Percentiles rank a stretch among this genome's conserved stretches.
phyloP scores from a whole-genome alignment of 2,329 filamentous ascomycete species.

The Allantophomopsis lycopodina region DNA sequence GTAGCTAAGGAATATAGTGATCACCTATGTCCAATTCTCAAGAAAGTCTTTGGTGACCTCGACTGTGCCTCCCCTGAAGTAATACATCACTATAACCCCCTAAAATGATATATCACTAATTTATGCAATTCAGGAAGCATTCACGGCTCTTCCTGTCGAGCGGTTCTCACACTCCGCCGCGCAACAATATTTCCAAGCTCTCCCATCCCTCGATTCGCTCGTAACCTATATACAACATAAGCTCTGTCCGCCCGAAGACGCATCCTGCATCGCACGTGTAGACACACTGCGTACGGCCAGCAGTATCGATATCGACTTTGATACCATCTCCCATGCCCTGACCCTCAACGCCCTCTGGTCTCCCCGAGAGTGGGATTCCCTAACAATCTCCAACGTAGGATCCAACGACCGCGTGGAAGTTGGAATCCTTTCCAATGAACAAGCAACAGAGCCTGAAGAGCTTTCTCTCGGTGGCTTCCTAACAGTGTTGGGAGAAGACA shows the following conservation, averaged over 20 bases:
- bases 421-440: constrained; percentile 59
- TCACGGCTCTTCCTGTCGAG: constrained; percentile 44
- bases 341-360: constrained; percentile 54
- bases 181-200: constrained; percentile 56
- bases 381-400: constrained; percentile 10
- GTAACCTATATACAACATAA: constrained; percentile 34
- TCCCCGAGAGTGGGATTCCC: constrained; percentile 13
- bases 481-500: constrained; percentile 63
- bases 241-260: constrained; percentile 32
- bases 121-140: constrained; percentile 31
- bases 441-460: constrained; percentile 54
- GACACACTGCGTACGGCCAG: constrained; percentile 36
- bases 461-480: constrained; percentile 67
- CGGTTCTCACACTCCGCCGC: constrained; percentile 48
- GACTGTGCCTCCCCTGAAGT: constrained; percentile 40
- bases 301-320: constrained; percentile 66
- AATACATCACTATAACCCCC: constrained; percentile 4
- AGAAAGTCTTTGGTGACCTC: constrained; percentile 38
- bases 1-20: constrained; percentile 19
- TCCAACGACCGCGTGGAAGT: constrained; percentile 55
- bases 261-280: constrained; percentile 34
- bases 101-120: too few species aligned
- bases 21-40: constrained; percentile 43
- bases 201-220: constrained; percentile 43
- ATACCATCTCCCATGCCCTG: constrained; percentile 50